Base-by-base conservation (phyloP, 352 stramenopile genomes). In the Phytophthora macrochlamydospora region DNA sequence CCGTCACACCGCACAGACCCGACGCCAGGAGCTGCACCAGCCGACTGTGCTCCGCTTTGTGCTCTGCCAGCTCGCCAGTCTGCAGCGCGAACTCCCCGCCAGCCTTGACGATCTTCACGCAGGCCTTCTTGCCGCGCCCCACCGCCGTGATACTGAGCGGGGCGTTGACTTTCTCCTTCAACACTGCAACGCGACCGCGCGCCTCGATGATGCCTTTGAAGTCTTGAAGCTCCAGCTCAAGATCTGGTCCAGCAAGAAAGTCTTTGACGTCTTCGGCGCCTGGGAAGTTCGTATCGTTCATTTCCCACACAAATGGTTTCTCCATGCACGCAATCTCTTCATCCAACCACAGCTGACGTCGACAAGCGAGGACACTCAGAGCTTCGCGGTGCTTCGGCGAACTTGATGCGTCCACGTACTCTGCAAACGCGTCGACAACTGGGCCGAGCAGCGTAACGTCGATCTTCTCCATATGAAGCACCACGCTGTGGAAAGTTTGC, bases 61-160 rank as follows among this genome's bases (percentile, higher is more conserved):
- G 59, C 7, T 24, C 28, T 18, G 57, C 49, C 11, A 65, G 38
- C 28, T 59, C 49, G 4, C 56, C 40, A 7, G 38, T 54, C 45
- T 52, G 57, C 30, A 48, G 38, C 3, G 50, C 38, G 24, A 65
- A 55, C 7, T 38, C 44, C 2, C 59, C 59, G 13, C 38, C 50
- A 46, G 51, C 32, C 18, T 65, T 65, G 3, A 44, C 51, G 24
- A 65, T 44, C 14, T 59, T 40, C 3, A 64, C 57, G n/a, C 51
- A 57, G 2, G 48, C 46, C 33, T 57, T 40, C 33, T 37, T 38
- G 2, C 57, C 48, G 44, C 57, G 35, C 3, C 57, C 48, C 3
- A 29, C 48, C 2, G 53, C 30, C 18, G 38, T 52, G 31, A 64
- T 64, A n/a, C 51, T 51, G 14, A 64, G 28, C 12, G 57, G 57